These are phyloP conservation scores for Metschnikowia matae DNA, from an alignment of 805 yeast genomes.

Conservation along the genomic window DNA sequence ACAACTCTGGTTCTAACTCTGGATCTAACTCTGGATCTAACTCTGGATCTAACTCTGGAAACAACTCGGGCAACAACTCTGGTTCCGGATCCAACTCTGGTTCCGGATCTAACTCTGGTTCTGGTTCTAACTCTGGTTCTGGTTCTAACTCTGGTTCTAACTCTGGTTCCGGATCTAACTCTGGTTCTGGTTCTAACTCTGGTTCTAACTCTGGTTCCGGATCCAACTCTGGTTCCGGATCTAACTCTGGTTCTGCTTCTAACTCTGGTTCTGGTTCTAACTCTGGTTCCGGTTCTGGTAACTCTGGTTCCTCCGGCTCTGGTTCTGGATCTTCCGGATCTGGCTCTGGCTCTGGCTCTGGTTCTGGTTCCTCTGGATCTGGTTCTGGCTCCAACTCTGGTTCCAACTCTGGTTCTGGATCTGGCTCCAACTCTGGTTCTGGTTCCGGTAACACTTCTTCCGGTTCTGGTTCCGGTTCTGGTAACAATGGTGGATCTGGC, in stretches of 20 bases:
- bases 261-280: no score
- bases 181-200: no score
- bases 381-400: conserved; percentile 14
- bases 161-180: background rate
- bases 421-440: background rate
- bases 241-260: conserved; percentile 11
- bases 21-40: background rate
- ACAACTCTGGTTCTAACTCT: background rate
- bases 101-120: no score
- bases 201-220: no score
- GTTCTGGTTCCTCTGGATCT: background rate
- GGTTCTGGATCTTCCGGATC: background rate
- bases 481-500: conserved; percentile 16
- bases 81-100: background rate
- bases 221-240: background rate
- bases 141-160: background rate
- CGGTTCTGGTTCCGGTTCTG: conserved; percentile 22
- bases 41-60: background rate
- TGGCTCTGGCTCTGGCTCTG: no score
- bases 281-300: no score
- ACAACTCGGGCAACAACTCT: no score
- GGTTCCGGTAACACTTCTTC: background rate
- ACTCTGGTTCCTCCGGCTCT: background rate
- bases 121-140: background rate
- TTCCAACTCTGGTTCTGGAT: conserved; percentile 11